A percentile compares a stretch with the other conserved stretches of the same genome.
phyloP scores from a whole-genome alignment of 805 yeast genomes.

The Candida koratica region DNA sequence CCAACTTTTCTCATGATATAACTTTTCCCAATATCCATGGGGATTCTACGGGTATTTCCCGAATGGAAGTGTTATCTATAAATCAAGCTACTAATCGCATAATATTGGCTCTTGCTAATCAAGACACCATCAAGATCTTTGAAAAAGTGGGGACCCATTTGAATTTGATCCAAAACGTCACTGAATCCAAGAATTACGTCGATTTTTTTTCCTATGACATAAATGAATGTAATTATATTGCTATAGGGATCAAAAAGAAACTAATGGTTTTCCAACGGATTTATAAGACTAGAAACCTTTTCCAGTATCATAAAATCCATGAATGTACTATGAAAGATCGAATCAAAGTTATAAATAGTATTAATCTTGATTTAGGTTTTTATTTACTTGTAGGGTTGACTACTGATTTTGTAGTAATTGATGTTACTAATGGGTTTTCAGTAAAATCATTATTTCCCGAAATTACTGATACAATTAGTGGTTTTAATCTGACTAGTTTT shows the following conservation, averaged over 20 bases:
- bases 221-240: constrained; percentile 20
- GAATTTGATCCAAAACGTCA: constrained; percentile 28
- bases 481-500: constrained; percentile 25
- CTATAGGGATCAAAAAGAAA: constrained; percentile 29
- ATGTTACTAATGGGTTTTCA: constrained; percentile 16
- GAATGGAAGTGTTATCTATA: constrained; percentile 13
- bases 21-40: constrained; percentile 18
- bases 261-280: constrained; percentile 24
- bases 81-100: constrained; percentile 16
- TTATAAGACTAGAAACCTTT: constrained; percentile 28
- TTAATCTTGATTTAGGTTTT: constrained; percentile 11
- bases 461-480: background rate
- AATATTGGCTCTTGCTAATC: constrained; percentile 23
- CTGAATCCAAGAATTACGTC: constrained; percentile 20
- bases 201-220: constrained; percentile 19
- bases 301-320: constrained; percentile 22
- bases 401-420: constrained; percentile 26
- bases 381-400: constrained; percentile 22
- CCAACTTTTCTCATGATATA: constrained; percentile 17
- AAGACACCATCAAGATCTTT: constrained; percentile 24
- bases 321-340: constrained; percentile 31
- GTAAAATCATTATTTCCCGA: background rate
- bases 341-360: constrained; percentile 20
- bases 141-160: constrained; percentile 33
- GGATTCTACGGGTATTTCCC: constrained; percentile 11